These are phyloP conservation scores for Aspergillus vadensis DNA, from an alignment of 2,329 filamentous ascomycete genomes.

Conservation along the genomic window DNA sequence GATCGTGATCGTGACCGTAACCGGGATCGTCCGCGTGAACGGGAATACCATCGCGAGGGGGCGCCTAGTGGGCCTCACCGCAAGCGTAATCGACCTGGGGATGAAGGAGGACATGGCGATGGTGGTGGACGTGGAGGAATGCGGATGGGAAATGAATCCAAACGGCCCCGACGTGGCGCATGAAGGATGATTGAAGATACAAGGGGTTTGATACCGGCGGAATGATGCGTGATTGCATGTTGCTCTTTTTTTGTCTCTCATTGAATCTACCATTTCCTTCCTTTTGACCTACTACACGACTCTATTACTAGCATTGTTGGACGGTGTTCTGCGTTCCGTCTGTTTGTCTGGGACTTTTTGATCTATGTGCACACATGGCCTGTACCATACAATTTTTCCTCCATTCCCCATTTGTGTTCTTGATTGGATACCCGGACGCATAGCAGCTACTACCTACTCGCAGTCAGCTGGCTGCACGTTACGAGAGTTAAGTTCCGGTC, in stretches of 20 bases:
- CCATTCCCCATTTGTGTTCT: background rate
- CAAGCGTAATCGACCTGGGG: slow-evolving; percentile 42
- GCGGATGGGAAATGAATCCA: slow-evolving; percentile 44
- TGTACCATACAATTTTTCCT: background rate
- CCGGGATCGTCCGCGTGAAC: slow-evolving; percentile 37
- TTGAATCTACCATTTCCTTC: slow-evolving; percentile 15
- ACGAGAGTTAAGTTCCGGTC: background rate
- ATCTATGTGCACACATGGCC: background rate
- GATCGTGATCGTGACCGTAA: slow-evolving; percentile 40
- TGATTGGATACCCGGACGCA: background rate
- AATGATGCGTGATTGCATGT: slow-evolving; percentile 1
- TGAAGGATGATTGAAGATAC: slow-evolving; percentile 19
- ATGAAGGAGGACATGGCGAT: slow-evolving; percentile 33
- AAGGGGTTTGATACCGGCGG: background rate
- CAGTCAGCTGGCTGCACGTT: background rate
- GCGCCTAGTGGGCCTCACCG: slow-evolving; percentile 33
- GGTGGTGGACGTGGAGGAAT: slow-evolving; percentile 37
- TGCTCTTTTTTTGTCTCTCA: slow-evolving; percentile 13
- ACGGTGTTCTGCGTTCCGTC: slow-evolving; percentile 23
- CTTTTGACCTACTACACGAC: slow-evolving; percentile 13
- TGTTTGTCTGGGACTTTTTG: slow-evolving; percentile 2
- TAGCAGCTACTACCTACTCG: background rate
- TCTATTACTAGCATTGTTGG: slow-evolving; percentile 22
- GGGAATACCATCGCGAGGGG: slow-evolving; percentile 34
- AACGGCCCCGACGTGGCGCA: slow-evolving; percentile 44